A percentile compares a stretch with the other conserved stretches of the same genome.
phyloP scores from a whole-genome alignment of 805 yeast species.

The Teunomyces stri region DNA sequence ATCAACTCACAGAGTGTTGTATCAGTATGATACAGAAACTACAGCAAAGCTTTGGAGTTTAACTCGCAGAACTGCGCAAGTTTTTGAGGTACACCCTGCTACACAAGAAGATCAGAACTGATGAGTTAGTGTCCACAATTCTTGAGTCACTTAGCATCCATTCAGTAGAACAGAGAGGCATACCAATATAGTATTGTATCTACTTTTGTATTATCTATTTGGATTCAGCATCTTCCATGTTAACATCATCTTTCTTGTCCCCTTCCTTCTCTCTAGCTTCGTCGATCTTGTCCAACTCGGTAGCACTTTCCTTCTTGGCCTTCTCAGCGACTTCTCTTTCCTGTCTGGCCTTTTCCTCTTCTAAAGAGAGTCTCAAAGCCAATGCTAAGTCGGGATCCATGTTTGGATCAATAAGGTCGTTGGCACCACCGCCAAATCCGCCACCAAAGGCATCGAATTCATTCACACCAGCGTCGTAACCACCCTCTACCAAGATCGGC shows the following conservation, averaged over 20 bases:
- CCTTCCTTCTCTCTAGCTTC: slow-evolving; percentile 20
- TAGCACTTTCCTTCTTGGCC: slow-evolving; percentile 18
- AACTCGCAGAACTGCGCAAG: too few relatives aligned
- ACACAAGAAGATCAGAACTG: too few relatives aligned
- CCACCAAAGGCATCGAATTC: slow-evolving; percentile 45
- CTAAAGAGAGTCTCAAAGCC: slow-evolving; percentile 90
- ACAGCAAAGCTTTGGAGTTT: too few relatives aligned
- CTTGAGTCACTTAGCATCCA: too few relatives aligned
- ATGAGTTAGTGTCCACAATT: too few relatives aligned
- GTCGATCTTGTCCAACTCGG: slow-evolving; percentile 32
- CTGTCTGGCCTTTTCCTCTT: slow-evolving; percentile 91
- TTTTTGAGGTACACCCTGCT: too few relatives aligned
- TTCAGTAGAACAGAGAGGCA: neutral
- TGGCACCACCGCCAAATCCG: slow-evolving; percentile 33
- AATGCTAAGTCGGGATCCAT: slow-evolving; percentile 97
- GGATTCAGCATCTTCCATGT: slow-evolving; percentile 9
- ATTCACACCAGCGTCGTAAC: slow-evolving; percentile 48
- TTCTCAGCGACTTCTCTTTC: slow-evolving; percentile 59
- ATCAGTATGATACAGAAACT: too few relatives aligned
- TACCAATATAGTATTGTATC: neutral
- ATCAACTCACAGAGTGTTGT: too few relatives aligned
- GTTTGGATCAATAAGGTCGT: slow-evolving; percentile 61
- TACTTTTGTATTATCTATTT: slow-evolving; percentile 1
- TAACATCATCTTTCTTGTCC: slow-evolving; percentile 9
- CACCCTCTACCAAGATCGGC: slow-evolving; percentile 68